These are phyloP conservation scores for Blumeria hordei DNA, from an alignment of 2,329 filamentous ascomycete genomes.

Conservation along the genomic window DNA sequence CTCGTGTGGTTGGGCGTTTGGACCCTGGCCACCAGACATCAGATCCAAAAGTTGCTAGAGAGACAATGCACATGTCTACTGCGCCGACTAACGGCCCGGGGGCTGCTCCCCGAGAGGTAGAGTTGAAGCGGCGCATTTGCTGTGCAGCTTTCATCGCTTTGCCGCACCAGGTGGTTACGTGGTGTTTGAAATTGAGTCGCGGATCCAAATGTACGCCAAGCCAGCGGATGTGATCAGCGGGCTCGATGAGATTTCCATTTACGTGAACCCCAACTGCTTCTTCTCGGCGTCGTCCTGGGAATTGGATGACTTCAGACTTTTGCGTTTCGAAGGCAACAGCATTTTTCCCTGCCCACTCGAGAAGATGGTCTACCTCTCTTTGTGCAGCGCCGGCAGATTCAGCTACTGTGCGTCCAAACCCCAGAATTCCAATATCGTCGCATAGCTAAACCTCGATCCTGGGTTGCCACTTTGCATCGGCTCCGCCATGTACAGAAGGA, in stretches of 20 bases:
- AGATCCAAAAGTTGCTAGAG: background rate
- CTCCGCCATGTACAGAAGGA: background rate
- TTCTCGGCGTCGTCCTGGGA: background rate
- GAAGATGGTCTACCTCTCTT: too few species aligned
- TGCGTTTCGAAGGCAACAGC: too few species aligned
- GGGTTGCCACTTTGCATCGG: background rate
- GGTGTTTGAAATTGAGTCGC: background rate
- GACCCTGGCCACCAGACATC: background rate
- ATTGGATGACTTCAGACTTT: too few species aligned
- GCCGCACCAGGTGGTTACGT: background rate
- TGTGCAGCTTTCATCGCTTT: background rate
- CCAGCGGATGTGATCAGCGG: background rate
- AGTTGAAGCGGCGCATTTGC: background rate
- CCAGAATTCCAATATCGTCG: background rate
- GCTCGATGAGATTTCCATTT: background rate
- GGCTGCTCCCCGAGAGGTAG: background rate
- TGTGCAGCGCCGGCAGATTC: too few species aligned
- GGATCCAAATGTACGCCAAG: background rate
- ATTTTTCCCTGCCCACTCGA: too few species aligned
- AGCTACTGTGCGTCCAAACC: background rate
- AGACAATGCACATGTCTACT: background rate
- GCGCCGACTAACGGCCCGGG: background rate
- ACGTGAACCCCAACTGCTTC: background rate
- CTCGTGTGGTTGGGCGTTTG: background rate
- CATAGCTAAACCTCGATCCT: background rate